Conservation (phyloP, 108 stramenopile genomes). For the Poteriospumella lacustris region DNA sequence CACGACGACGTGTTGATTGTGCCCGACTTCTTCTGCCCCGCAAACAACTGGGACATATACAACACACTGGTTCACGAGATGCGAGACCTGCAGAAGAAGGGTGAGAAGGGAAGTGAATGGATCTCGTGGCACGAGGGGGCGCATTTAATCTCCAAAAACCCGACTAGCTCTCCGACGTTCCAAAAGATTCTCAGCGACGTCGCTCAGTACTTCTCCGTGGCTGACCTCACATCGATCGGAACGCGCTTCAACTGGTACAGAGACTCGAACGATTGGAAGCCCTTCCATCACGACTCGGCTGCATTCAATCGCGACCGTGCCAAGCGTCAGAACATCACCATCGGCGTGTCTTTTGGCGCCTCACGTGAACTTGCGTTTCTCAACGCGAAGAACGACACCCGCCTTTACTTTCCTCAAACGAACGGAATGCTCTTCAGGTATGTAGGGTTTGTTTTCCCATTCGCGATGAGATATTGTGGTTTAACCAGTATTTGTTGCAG, state of each 20-base stretch:
- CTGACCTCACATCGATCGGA: slow-evolving; percentile 49
- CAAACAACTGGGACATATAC: slow-evolving; percentile 68
- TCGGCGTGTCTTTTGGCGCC: slow-evolving; percentile 71
- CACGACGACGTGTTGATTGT: slow-evolving; percentile 82
- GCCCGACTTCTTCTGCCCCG: slow-evolving; percentile 69
- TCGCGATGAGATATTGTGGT: not conserved
- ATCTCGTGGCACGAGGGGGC: slow-evolving; percentile 72
- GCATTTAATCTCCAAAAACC: slow-evolving; percentile 69
- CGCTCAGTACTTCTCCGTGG: slow-evolving; percentile 67
- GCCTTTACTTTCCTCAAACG: slow-evolving; percentile 74
- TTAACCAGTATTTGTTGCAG: too few relatives aligned
- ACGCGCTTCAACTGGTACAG: slow-evolving; percentile 79
- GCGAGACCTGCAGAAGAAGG: slow-evolving; percentile 47
- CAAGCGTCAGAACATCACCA: slow-evolving; percentile 72
- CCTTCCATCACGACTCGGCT: slow-evolving; percentile 82
- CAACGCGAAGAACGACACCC: slow-evolving; percentile 47
- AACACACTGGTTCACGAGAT: slow-evolving; percentile 70
- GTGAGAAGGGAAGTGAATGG: slow-evolving; percentile 52
- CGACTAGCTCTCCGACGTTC: slow-evolving; percentile 58
- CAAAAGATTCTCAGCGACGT: slow-evolving; percentile 56
- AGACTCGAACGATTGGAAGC: slow-evolving; percentile 73
- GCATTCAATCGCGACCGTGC: slow-evolving; percentile 73
- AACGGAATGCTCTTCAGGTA: not conserved
- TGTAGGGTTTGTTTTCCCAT: not conserved
- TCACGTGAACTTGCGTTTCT: slow-evolving; percentile 72